phyloP scores from a whole-genome alignment of 768 basidiomycete genomes.

The Termitomyces sp. region DNA sequence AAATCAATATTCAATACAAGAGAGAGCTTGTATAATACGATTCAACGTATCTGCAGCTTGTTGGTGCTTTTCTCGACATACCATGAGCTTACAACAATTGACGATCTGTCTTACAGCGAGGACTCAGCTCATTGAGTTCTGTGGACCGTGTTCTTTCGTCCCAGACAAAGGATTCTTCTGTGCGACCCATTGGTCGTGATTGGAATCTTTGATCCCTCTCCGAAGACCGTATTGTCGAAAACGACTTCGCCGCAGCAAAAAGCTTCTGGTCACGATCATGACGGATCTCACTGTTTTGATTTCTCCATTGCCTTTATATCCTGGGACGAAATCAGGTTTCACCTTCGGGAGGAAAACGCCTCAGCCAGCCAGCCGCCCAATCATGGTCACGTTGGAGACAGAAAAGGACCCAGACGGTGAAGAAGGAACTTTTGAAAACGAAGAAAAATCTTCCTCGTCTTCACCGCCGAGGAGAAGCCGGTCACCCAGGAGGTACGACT shows the following conservation, averaged over 20 bases:
- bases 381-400: conserved; percentile 43
- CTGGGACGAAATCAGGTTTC: conserved; percentile 27
- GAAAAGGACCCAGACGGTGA: conserved; percentile 24
- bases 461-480: conserved; percentile 9
- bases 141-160: background rate
- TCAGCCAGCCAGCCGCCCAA: conserved; percentile 26
- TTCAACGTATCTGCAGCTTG: background rate
- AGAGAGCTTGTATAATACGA: background rate
- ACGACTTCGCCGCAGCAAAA: background rate
- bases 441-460: background rate
- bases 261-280: conserved; percentile 26
- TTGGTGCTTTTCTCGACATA: background rate
- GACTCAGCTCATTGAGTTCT: background rate
- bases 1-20: background rate
- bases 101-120: background rate
- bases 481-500: conserved; percentile 24
- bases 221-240: background rate
- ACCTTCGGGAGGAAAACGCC: conserved; percentile 27
- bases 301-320: conserved; percentile 42
- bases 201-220: background rate
- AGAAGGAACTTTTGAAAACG: background rate
- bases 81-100: background rate
- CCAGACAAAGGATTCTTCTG: background rate
- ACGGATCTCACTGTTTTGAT: conserved; percentile 51
- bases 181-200: background rate